Conservation (phyloP, 352 stramenopile genomes). For the Phytophthora ohioensis region DNA sequence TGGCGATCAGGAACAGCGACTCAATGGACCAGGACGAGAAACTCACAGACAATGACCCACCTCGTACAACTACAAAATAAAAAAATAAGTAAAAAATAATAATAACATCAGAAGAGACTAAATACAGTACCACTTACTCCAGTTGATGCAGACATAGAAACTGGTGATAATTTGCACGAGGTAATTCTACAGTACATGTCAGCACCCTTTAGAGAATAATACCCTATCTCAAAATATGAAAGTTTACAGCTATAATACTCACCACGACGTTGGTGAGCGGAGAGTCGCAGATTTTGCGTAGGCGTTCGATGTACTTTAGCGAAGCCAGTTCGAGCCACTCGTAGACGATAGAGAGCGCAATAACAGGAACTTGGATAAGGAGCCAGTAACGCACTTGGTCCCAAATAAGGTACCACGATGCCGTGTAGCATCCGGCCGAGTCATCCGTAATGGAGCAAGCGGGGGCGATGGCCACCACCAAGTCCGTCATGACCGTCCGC, state of each 20-base stretch:
- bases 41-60: slow-evolving; percentile 68
- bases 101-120: slow-evolving; percentile 21
- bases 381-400: slow-evolving; percentile 84
- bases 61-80: slow-evolving; percentile 64
- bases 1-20: slow-evolving; percentile 77
- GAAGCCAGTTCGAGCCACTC: slow-evolving; percentile 84
- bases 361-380: slow-evolving; percentile 76
- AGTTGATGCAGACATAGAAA: slow-evolving; percentile 84
- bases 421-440: slow-evolving; percentile 73
- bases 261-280: slow-evolving; percentile 76
- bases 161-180: slow-evolving; percentile 82
- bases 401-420: slow-evolving; percentile 85
- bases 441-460: slow-evolving; percentile 71
- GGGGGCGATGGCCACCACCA: slow-evolving; percentile 16
- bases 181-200: slow-evolving; percentile 62
- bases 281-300: slow-evolving; percentile 74
- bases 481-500: slow-evolving; percentile 24
- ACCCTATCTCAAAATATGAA: background rate
- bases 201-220: background rate
- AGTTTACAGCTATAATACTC: slow-evolving; percentile 6
- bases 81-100: slow-evolving; percentile 18
- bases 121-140: slow-evolving; percentile 61
- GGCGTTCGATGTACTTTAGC: slow-evolving; percentile 67
- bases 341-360: slow-evolving; percentile 77
- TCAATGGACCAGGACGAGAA: slow-evolving; percentile 88